These are phyloP conservation scores for Fonsecaea pedrosoi DNA, from an alignment of 2,329 filamentous ascomycete genomes.

Conservation along the genomic window DNA sequence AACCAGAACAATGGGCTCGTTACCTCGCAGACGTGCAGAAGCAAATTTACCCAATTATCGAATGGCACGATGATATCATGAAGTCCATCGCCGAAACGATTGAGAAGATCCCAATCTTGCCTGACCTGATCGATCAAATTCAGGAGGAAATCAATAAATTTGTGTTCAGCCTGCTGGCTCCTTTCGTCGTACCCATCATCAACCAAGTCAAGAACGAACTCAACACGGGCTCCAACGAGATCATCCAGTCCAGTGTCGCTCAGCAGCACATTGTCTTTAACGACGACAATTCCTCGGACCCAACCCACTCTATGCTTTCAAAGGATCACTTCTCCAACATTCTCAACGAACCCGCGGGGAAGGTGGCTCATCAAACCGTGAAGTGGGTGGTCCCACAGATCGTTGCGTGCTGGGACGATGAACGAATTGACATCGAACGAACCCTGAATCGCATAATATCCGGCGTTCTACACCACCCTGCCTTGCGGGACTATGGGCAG, in stretches of 20 bases:
- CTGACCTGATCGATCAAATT: conserved; percentile 82
- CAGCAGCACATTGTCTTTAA: conserved; percentile 88
- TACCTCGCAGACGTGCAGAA: conserved; percentile 75
- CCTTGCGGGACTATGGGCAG: conserved; percentile 71
- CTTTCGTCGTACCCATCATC: conserved; percentile 85
- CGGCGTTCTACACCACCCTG: conserved; percentile 88
- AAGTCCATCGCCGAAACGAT: conserved; percentile 77
- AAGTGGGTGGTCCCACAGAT: conserved; percentile 88
- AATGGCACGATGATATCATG: conserved; percentile 90
- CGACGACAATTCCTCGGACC: conserved; percentile 76
- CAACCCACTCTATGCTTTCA: conserved; percentile 93
- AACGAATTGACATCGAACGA: conserved; percentile 70
- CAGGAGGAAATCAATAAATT: conserved; percentile 88
- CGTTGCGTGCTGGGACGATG: conserved; percentile 85
- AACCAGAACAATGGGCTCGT: conserved; percentile 83
- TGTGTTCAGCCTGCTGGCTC: conserved; percentile 89
- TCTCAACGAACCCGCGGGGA: conserved; percentile 86
- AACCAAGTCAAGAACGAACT: conserved; percentile 86
- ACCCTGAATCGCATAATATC: conserved; percentile 77
- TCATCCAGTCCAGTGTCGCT: conserved; percentile 81
- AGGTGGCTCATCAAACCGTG: conserved; percentile 77
- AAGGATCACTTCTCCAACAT: conserved; percentile 95
- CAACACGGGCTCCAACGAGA: conserved; percentile 81
- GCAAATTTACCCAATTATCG: conserved; percentile 86
- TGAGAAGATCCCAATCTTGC: conserved; percentile 83